Base-by-base conservation (phyloP, 129 eudicot genomes). In the Apium graveolens region DNA sequence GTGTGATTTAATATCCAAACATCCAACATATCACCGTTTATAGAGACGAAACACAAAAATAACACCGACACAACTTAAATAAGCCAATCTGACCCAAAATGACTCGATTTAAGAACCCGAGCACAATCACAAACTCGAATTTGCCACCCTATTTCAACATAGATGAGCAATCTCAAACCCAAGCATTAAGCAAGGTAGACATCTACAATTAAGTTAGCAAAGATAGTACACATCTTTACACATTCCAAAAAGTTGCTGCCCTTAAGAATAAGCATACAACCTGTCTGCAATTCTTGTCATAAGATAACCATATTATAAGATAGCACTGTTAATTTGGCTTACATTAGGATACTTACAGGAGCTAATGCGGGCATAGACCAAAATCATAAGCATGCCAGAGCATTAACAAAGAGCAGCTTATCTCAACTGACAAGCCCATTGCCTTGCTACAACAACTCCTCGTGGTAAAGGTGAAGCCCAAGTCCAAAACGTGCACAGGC, bases 401-500 rank as follows among this genome's bases (percentile, higher is more conserved):
- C 39, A 66, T 66, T 66, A 14, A 66, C 34, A n/a, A 13, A 66
- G 24, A 13, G 39, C 21, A 66, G 41, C 72, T 44, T 10, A 44
- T 44, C 48, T 44, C 16, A 2, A 44, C 48, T 44, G 39, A 74
- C n/a, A n/a, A 44, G 6, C 26, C 16, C 73, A 14, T n/a, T n/a
- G n/a, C 31, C n/a, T 44, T 9, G 74, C 83, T 86, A 87, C 26
- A 66, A 43, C 81, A 89, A 44, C 75, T 95, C 98, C 80, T 90
- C 97, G 63, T 95, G 97, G 79, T 91, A 95, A 73, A 95, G 97
- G 86, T 95, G 93, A 80, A 95, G 98, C 3, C 98, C 98, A 51
- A 95, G 93, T 46, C 98, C 98, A 81, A 95, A 88, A 44, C 98
- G 97, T 26, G 98, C 98, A 90, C 98, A 95, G 72, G 98, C 97